A percentile compares a stretch with the other conserved stretches of the same genome.
phyloP scores from a whole-genome alignment of 345 rosid genomes.

The Lumnitzera racemosa region DNA sequence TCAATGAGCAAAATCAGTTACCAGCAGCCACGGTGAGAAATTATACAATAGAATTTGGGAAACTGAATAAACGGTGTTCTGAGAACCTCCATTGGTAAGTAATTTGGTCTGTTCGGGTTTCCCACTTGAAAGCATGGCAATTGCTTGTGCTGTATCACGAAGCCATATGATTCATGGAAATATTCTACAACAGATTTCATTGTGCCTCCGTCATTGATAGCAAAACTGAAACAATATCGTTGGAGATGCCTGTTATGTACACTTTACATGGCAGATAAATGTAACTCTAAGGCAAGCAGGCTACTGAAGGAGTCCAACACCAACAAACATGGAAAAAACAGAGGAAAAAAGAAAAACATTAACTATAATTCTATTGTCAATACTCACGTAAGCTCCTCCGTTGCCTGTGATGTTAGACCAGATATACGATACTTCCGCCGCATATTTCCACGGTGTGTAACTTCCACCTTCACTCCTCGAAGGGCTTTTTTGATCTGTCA shows the following conservation, averaged over 20 bases:
- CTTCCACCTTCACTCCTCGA: slow-evolving; percentile 89
- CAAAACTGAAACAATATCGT: slow-evolving; percentile 43
- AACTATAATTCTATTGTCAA: not conserved
- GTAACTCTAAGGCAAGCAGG: too few relatives aligned
- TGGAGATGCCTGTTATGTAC: not conserved
- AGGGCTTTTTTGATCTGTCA: slow-evolving; percentile 82
- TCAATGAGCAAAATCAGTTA: not conserved
- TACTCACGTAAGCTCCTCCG: slow-evolving; percentile 81
- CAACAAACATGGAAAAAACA: not conserved
- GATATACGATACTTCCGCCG: slow-evolving; percentile 91
- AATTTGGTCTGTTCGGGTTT: slow-evolving; percentile 81
- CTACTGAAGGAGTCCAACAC: too few relatives aligned
- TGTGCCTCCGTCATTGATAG: slow-evolving; percentile 84
- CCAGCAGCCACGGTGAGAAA: not conserved
- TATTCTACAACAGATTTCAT: slow-evolving; percentile 85
- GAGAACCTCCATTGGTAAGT: slow-evolving; percentile 89
- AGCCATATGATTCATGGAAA: slow-evolving; percentile 74
- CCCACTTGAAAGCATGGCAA: slow-evolving; percentile 97
- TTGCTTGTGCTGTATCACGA: slow-evolving; percentile 60
- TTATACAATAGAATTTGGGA: not conserved
- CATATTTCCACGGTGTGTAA: slow-evolving; percentile 93
- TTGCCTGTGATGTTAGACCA: slow-evolving; percentile 83
- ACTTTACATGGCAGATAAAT: too few relatives aligned
- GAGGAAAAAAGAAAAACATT: too few relatives aligned
- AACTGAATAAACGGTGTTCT: not conserved